Base-by-base conservation (phyloP, 2,329 filamentous ascomycete species). In the Aspergillus bombycis region DNA sequence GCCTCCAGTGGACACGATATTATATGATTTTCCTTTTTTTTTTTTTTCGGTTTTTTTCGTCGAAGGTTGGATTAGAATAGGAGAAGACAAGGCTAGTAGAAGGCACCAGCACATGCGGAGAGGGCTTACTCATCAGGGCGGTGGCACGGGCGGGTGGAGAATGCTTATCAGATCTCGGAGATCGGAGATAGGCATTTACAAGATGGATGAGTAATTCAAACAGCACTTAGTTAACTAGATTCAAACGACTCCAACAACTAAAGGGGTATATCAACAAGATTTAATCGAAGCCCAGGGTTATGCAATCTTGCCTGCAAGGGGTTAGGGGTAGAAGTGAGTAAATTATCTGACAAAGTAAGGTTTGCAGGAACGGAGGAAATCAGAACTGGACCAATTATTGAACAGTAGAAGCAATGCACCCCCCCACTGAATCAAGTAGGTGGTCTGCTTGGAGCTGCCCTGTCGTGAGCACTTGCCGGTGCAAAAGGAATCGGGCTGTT, bases 401-500 rank as follows among this genome's bases (percentile, higher is more conserved):
- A 52, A 32, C 8, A 34, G 16, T 52, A 28, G 46, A 43, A 26
- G 34, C 34, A 41, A 58, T 52, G 19, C 16, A n/a, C n/a, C n/a
- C 16, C 1, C 16, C 9, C 12, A 23, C 16, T 2, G 3, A 34
- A n/a, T 23, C 21, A 52, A n/a, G 30, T 1, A 19, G 19, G 19
- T 32, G 26, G 19, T 9, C 34, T 10, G 26, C n/a, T 11, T 5
- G 28, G 28, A 32, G 48, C 9, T 9, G 9, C 28, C 9, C 7
- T 19, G 26, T 30, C 10, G 28, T 53, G 52, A 30, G 34, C 55
- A 46, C 53, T 60, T 2, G 67, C 55, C 26, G 69, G 52, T 2
- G 76, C 76, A 71, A 83, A 83, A 7, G 77, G 79, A 62, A 83
- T 83, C 4, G 75, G 72, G 4, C 78, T 77, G 46, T 69, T 80